These are phyloP conservation scores for Saccharomycopsis vini DNA, from an alignment of 805 yeast species.

Conservation along the genomic window DNA sequence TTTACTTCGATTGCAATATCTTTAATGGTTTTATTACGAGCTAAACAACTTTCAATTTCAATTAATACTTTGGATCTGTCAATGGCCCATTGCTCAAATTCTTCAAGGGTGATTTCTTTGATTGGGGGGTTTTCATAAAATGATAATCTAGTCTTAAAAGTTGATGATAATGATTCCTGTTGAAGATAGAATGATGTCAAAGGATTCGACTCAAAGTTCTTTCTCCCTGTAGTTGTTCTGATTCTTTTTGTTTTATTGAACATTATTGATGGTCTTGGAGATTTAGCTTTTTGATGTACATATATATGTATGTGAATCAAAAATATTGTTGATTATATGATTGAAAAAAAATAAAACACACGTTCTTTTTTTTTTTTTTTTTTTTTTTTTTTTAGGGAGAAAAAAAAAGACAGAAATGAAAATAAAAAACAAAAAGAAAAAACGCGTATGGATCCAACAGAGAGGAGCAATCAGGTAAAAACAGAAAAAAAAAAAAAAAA, in stretches of 20 bases:
- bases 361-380: no score
- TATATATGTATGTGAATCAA: no score
- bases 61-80: slow-evolving; percentile 77
- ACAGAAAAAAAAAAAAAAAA: no score
- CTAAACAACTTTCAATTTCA: slow-evolving; percentile 70
- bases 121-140: slow-evolving; percentile 72
- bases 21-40: slow-evolving; percentile 51
- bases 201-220: slow-evolving; percentile 45
- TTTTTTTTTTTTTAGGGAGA: no score
- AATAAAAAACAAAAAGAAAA: no score
- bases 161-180: slow-evolving; percentile 27
- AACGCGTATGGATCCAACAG: no score
- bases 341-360: no score
- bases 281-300: no score
- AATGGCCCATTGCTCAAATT: slow-evolving; percentile 93
- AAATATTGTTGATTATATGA: no score
- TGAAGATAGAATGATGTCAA: slow-evolving; percentile 19
- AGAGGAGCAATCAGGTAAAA: no score
- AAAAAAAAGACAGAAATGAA: no score
- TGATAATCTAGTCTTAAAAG: slow-evolving; percentile 56
- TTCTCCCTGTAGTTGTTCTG: slow-evolving; percentile 65
- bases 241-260: slow-evolving; percentile 19
- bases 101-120: slow-evolving; percentile 81
- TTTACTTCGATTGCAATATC: slow-evolving; percentile 60
- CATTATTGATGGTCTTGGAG: no score